These are phyloP conservation scores for Pseudogymnoascus sp. DNA, from an alignment of 2,329 filamentous ascomycete genomes.

Conservation along the genomic window DNA sequence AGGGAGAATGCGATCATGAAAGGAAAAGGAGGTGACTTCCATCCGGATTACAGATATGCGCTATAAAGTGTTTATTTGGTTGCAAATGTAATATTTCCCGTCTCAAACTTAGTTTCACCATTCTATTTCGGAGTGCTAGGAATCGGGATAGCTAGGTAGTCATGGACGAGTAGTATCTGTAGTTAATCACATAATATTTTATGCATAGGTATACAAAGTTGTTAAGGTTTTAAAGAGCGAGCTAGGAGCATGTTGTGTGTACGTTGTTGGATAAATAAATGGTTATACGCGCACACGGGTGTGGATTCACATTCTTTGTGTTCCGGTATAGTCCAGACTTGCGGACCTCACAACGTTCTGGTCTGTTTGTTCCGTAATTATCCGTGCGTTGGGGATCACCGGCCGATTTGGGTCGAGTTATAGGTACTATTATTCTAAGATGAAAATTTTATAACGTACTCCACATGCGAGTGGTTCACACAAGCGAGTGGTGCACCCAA, in stretches of 20 bases:
- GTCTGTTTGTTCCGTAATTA: neutral
- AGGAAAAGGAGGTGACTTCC: conserved; percentile 22
- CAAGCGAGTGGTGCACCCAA: too few species aligned
- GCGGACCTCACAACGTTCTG: neutral
- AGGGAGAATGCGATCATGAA: conserved; percentile 18
- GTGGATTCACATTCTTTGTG: neutral
- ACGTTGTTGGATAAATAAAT: neutral
- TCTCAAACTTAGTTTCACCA: neutral
- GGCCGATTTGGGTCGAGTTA: neutral
- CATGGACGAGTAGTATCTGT: neutral
- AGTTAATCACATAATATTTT: neutral
- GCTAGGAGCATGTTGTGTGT: neutral
- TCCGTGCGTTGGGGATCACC: neutral
- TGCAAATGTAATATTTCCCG: neutral
- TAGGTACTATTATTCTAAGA: too few species aligned
- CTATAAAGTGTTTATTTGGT: conserved; percentile 13
- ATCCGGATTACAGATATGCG: conserved; percentile 21
- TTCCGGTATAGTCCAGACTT: neutral
- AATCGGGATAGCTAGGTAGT: too few species aligned
- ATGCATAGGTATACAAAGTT: neutral
- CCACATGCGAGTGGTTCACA: too few species aligned
- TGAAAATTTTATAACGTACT: too few species aligned
- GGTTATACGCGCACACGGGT: neutral
- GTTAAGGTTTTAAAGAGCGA: neutral
- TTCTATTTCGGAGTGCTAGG: neutral